Evolutionary conservation across 129 eudicot genomes (phyloP).

Genomic region (Tagetes patula): DNA sequence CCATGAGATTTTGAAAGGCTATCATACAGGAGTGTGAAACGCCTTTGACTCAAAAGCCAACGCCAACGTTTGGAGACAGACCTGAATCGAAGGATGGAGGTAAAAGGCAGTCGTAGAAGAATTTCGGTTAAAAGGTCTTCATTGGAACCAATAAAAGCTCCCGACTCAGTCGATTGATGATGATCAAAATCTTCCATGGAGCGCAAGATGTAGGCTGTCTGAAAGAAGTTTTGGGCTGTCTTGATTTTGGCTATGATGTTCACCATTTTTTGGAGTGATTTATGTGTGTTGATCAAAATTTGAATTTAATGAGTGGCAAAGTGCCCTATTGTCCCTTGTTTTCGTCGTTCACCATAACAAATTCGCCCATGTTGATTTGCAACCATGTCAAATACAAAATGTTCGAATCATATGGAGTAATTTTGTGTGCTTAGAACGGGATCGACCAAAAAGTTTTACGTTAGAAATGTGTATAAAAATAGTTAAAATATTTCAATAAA

Average conservation of each 20-base stretch:
- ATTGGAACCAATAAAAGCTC: neutral
- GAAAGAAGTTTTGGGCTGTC: neutral
- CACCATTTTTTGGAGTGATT: neutral
- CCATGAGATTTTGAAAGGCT: neutral
- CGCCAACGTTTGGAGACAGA: neutral
- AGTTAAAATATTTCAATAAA: no score
- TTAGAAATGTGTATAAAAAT: no score
- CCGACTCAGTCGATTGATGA: neutral
- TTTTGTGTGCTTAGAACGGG: no score
- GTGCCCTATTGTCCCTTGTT: no score
- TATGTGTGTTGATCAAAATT: no score
- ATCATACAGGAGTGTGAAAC: neutral
- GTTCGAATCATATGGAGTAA: no score
- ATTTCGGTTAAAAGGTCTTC: neutral
- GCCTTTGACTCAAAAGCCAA: neutral
- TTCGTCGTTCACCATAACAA: no score
- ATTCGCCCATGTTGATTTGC: no score
- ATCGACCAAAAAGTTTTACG: no score
- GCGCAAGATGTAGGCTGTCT: no score
- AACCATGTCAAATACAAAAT: no score
- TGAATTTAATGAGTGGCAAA: no score
- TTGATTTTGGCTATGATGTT: neutral
- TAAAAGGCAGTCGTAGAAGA: neutral
- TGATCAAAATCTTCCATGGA: neutral
- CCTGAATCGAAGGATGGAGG: constrained; percentile 1